Evolutionary conservation across 495 filamentous ascomycete species (phyloP), one percentile per base, ranked within the genome.

Genomic region (Tuber microsphaerosporum): DNA sequence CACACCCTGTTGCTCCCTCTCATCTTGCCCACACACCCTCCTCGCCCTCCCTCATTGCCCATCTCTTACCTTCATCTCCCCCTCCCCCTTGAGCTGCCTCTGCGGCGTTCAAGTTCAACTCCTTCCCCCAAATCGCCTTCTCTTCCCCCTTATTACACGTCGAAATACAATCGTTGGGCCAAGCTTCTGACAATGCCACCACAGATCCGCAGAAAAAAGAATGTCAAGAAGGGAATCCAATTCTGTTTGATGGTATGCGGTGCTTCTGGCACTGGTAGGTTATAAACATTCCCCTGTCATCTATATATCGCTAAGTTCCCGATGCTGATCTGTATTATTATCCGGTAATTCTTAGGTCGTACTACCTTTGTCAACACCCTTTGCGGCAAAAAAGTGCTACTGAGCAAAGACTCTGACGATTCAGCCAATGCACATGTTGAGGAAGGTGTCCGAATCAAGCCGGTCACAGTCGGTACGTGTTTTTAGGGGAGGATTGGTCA

Each of bases 191-290:
- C 71, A 79, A 78, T 78, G 77, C 77, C 78, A 45, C 82, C 76
- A 74, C 78, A 96, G 91, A 94, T 97, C 85, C 94, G 95, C 86
- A 91, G 93, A 84, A 99, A 99, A 94, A 99, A 99, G 90, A 97
- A 98, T 89, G 94, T 98, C 86, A 99, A 99, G 92, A 99, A 98
- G 91, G 95, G 95, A 80, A 97, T 99, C 83, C 96, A 98, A 88
- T 99, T 99, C 88, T 98, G 94, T 87, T 84, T 99, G 91, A 99
- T 99, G 95, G 95, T 99, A 81, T 98, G 96, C 84, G 95, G 95
- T 86, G 94, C 95, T 83, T 97, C 94, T 81, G 95, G 95, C 85
- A 98, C 95, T 85, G 94, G 94, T 97, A 89, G 81, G 89, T 86
- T 75, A 72, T 17, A 69, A 74, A 69, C 45, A 78, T 39, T 51